These are phyloP conservation scores for Nakazawaea anatomiae DNA, from an alignment of 805 yeast genomes.

Conservation along the genomic window DNA sequence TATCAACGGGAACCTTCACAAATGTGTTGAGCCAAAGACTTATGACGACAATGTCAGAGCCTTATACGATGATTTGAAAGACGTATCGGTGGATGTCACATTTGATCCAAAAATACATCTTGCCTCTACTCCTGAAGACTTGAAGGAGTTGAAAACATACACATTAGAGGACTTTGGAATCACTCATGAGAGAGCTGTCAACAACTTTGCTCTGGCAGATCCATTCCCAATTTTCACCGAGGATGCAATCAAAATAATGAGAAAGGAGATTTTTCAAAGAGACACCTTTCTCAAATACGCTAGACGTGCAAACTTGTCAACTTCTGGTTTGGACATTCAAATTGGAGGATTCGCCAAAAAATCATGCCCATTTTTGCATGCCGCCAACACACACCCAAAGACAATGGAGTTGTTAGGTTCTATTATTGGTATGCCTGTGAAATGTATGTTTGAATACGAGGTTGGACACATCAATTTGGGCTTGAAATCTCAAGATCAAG, in stretches of 20 bases:
- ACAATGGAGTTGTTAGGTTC: constrained; percentile 29
- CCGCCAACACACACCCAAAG: constrained; percentile 37
- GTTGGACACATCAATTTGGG: constrained; percentile 33
- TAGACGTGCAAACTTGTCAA: constrained; percentile 27
- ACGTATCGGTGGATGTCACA: constrained; percentile 4
- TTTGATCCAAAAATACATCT: constrained; percentile 32
- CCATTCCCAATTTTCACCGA: constrained; percentile 56
- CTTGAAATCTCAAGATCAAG: constrained; percentile 22
- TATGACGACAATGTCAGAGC: constrained; percentile 1
- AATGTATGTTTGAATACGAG: constrained; percentile 33
- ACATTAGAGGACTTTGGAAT: constrained; percentile 28
- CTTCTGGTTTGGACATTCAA: constrained; percentile 22
- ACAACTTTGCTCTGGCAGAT: constrained; percentile 40
- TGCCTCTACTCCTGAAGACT: constrained; percentile 21
- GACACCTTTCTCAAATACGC: constrained; percentile 36
- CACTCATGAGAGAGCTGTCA: constrained; percentile 26
- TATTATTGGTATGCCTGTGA: constrained; percentile 36
- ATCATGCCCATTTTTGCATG: constrained; percentile 27
- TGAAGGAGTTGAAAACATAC: constrained; percentile 27
- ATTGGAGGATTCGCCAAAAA: constrained; percentile 28
- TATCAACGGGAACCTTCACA: constrained; percentile 6
- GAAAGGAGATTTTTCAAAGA: constrained; percentile 42
- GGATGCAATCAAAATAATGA: constrained; percentile 51
- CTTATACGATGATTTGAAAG: constrained; percentile 8
- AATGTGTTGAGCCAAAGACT: constrained; percentile 2